Evolutionary conservation across 2,329 filamentous ascomycete species (phyloP).

Genomic region (Cercospora sp.): DNA sequence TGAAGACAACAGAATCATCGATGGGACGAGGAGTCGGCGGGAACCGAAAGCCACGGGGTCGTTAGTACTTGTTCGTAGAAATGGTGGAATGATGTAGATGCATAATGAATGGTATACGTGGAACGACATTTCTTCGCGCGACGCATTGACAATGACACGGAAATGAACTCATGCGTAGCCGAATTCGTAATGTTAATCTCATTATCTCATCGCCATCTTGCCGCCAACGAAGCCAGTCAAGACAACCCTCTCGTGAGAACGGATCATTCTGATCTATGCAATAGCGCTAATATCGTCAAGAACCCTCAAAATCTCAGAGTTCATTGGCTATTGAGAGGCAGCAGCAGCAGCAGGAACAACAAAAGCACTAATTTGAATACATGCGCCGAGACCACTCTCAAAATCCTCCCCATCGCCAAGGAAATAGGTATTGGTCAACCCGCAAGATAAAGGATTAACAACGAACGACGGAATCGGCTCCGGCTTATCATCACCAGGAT

Average conservation of each 20-base stretch:
- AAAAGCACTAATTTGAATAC: not conserved
- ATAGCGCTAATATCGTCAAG: not conserved
- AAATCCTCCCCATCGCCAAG: not conserved
- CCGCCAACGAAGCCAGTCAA: not conserved
- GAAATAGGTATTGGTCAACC: not conserved
- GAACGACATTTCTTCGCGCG: not conserved
- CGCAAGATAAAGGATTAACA: not conserved
- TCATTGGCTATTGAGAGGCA: not conserved
- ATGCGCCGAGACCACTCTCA: not conserved
- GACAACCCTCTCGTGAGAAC: not conserved
- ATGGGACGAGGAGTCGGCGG: not conserved
- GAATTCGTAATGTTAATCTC: not conserved
- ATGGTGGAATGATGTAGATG: not conserved
- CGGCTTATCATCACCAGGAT: not conserved
- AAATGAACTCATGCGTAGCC: not conserved
- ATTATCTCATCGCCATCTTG: not conserved
- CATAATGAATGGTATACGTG: not conserved
- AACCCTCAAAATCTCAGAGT: not conserved
- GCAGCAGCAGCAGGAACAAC: slow-evolving; percentile 1
- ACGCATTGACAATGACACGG: not conserved
- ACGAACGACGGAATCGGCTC: not conserved
- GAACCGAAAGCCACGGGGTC: not conserved
- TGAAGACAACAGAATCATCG: not conserved
- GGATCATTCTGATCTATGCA: not conserved
- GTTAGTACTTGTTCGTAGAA: not conserved